These are phyloP conservation scores for Teratosphaeria viscida DNA, from an alignment of 2,329 filamentous ascomycete species.

Conservation along the genomic window DNA sequence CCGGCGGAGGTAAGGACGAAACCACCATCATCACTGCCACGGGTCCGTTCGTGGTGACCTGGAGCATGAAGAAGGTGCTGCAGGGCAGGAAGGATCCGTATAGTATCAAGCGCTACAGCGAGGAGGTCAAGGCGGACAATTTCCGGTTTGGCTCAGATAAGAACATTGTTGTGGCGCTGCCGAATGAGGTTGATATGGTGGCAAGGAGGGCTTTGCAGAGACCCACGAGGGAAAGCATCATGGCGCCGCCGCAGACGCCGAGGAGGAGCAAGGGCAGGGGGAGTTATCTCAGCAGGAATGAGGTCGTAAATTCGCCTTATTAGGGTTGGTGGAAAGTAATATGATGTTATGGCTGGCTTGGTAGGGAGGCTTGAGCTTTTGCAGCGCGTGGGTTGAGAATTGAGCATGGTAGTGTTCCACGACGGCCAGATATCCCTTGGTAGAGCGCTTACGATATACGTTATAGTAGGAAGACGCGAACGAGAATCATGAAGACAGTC, in stretches of 20 bases:
- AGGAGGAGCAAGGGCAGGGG: constrained; percentile 29
- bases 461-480: background rate
- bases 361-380: background rate
- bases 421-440: background rate
- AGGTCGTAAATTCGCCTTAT: constrained; percentile 69
- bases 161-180: constrained; percentile 93
- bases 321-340: constrained; percentile 16
- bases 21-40: constrained; percentile 95
- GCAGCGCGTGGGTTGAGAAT: background rate
- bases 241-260: constrained; percentile 43
- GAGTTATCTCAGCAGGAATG: constrained; percentile 67
- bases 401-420: background rate
- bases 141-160: constrained; percentile 97
- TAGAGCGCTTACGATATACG: background rate
- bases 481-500: background rate
- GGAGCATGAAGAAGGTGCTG: constrained; percentile 86
- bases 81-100: constrained; percentile 76
- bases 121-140: constrained; percentile 95
- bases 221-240: constrained; percentile 85
- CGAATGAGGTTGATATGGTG: constrained; percentile 98
- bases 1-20: constrained; percentile 64
- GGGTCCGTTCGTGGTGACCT: constrained; percentile 92
- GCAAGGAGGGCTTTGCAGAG: constrained; percentile 73
- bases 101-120: constrained; percentile 89
- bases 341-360: background rate